Base-by-base conservation (phyloP, 129 eudicot species). In the Centrapalus pauciflorus region DNA sequence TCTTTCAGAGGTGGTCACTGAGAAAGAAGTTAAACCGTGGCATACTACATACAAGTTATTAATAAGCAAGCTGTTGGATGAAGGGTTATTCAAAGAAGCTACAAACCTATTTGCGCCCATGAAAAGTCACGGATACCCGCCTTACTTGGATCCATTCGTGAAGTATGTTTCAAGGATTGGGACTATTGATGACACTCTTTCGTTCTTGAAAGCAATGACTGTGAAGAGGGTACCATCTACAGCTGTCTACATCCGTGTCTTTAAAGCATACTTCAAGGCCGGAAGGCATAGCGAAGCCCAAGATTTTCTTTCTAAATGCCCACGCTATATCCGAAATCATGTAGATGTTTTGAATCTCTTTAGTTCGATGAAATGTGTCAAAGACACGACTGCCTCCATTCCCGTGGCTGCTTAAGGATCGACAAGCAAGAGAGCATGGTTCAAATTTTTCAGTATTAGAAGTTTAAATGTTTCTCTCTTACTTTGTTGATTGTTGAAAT, bases 51-150 rank as follows among this genome's bases (percentile, higher is more conserved):
- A 80, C 73, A 91, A 83, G 76, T 32, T 61, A 9, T 64, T 91
- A 61, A 81, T 77, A 0, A 66, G 61, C 55, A 85, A 81, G 65
- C 67, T 91, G n/a, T 72, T 91, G 72, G 90, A 61, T 63, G 77
- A 73, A 54, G 82, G 81, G 23, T 68, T 76, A 14, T 85, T 91
- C 16, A 24, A 80, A 37, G 83, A 91, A 46, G 95, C 94, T 25
- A 61, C 83, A 37, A 45, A 48, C 34, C 81, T 88, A 52, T 77
- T 91, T 64, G 75, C 43, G 56, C 69, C 80, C 32, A 91, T 91
- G 97, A 91, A 87, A 84, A 65, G 30, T 59, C 83, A 85, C 43
- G 96, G 94, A 1, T 83, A 75, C 72, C 88, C 96, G 9, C 95
- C 97, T 56, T 86, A 78, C 61, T 32, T 85, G 81, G 82, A 83